Evolutionary conservation across 192 early-diverging fungal species (phyloP), one percentile per base, ranked within the genome.

Genomic region (Funneliformis geosporum): DNA sequence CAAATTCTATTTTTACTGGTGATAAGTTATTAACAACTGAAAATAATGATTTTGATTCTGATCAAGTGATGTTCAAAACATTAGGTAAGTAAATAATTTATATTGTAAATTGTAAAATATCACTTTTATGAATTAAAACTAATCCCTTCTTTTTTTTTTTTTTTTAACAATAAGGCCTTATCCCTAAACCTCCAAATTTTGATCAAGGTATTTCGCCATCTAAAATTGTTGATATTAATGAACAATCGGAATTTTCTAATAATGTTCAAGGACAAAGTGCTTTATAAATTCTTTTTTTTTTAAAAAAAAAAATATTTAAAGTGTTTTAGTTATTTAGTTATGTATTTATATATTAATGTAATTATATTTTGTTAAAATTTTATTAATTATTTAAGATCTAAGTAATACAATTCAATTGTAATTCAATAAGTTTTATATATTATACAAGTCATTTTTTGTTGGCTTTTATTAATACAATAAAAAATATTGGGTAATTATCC

Each of bases 1-100:
- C 94, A 80, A 95, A 95, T 87, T 91, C 90, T 23, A 92, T 95
- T 79, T 95, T 95, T 74, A 95, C 94, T 40, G 94, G 94, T 79
- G 93, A 95, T 81, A 92, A 90, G 81, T 84, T 95, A 55, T 83
- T 95, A 70, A 95, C 94, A 39, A 95, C 94, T 0, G 90, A 90
- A 72, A 94, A 94, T 87, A 94, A 94, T 83, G 90, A 87, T 80
- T 85, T 86, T 67, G 86, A 84, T 46, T 89, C 90, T 14, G 93
- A 94, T 78, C 84, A 90, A 86, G 84, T 85, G 78, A 93, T 94
- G 92, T 94, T 93, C 85, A 86, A 92, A 28, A 85, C 85, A 28
- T 84, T 93, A 25, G 85, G 82, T 86, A 76, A 59, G 25, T 27
- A 60, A 73, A n/a, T n/a, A 21, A 12, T 44, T 47, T 39, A 16